Evolutionary conservation across 192 early-diverging fungal genomes (phyloP), one percentile per base, ranked within the genome.

Genomic region (Coemansia aciculifera): DNA sequence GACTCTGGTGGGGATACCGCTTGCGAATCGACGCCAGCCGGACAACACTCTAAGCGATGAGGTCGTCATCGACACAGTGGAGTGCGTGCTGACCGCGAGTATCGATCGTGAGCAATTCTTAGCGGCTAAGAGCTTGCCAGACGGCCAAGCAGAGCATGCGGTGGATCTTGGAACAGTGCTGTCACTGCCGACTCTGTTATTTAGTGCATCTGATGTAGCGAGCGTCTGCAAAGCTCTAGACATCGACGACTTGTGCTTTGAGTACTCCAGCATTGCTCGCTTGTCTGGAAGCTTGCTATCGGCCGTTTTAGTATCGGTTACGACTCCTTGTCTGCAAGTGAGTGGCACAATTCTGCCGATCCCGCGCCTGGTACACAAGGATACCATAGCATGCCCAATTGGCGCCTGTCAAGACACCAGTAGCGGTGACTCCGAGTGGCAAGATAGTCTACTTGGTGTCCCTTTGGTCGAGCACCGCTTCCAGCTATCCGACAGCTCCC

Each of bases 381-480:
- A 32, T n/a, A 36, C n/a, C 6, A 59, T 59, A 2, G 32, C 19
- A 59, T 59, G 56, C n/a, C 31, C 56, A 59, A 36, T 59, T 36
- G 56, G n/a, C 56, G 29, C 34, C 15, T 10, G 12, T 9, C 17
- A 5, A 8, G 56, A 34, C 19, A 34, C 15, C 17, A 17, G 15
- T 5, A 19, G n/a, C 15, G 56, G 15, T 6, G n/a, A 59, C 56
- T 17, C 32, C 12, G 15, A 19, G 17, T 8, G 27, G n/a, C 56
- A 32, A 17, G n/a, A 1, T 36, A 8, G 17, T 15, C 17, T 29
- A 29, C 52, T 31, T 32, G 29, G 56, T 15, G 19, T 31, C 15
- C 56, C 29, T 59, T 19, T 36, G 31, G 32, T n/a, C 15, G 56
- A 59, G 27, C 56, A 36, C 56, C 56, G 31, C 56, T 59, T 59